Base-by-base conservation (phyloP, 2,329 filamentous ascomycete genomes). In the Lecanoromycetidae sp. region DNA sequence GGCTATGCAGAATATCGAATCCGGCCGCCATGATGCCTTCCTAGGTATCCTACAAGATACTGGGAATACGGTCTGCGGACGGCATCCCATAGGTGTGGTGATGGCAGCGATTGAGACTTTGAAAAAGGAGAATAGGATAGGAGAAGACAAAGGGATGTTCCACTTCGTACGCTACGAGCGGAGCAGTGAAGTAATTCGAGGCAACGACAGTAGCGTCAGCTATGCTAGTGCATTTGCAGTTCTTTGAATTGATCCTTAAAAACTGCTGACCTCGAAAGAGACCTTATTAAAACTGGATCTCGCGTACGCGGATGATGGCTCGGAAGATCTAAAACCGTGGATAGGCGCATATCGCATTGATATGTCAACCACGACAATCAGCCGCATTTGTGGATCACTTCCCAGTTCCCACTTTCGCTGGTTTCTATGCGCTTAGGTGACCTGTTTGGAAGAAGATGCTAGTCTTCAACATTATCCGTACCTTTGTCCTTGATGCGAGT, bases 81-180 rank as follows among this genome's bases (percentile, higher is more conserved):
- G 90, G 40, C 91, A 98, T 67, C 91, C 91, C 0, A 96, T 98
- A 57, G 88, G 91, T 0, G 82, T 96, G 3, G 76, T 84, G 30
- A 87, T 98, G 86, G 87, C 88, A 0, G 87, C 83, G 0, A 64
- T 96, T 51, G 88, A 95, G 66, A 66, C 71, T 60, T 63, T 19
- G 65, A 69, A 44, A 56, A 58, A 22, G 61, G 61, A 8, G 41
- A 38, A 47, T 35, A 45, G 53, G 8, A 58, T 56, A 9, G 45
- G 36, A 25, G 51, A 44, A 44, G 65, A 65, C 9, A 41, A 29
- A 49, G 70, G 77, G 3, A 71, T 62, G 44, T 93, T 96, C 64
- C 78, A 75, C 56, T 87, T 96, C 58, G 73, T 94, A 47, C 73
- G 83, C 58, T 98, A 98, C 63, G 81, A 94, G 60, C 77, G 88